Percentiles rank a stretch among this genome's conserved stretches.
These are phyloP conservation scores for Sarocladium oryzae DNA, from an alignment of 2,329 filamentous ascomycete genomes.

Conservation along the genomic window DNA sequence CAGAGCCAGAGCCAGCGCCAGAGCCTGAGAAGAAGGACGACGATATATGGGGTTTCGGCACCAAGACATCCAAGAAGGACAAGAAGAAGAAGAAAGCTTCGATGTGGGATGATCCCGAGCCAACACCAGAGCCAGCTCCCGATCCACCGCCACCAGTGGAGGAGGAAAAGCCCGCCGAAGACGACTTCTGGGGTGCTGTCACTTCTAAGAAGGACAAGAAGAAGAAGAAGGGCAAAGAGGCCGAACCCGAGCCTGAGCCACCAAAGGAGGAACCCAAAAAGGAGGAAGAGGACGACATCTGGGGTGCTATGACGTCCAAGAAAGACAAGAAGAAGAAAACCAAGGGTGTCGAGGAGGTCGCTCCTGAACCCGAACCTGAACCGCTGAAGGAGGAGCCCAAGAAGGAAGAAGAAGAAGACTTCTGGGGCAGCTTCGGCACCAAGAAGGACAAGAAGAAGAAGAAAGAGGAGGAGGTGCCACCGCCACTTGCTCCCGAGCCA, in stretches of 20 bases:
- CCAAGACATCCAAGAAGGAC: slow-evolving; percentile 17
- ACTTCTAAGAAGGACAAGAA: slow-evolving; percentile 26
- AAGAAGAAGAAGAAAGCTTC: slow-evolving; percentile 15
- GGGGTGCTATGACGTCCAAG: slow-evolving; percentile 20
- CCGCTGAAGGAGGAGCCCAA: slow-evolving; percentile 6
- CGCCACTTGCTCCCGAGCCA: slow-evolving; percentile 17
- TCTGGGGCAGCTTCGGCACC: slow-evolving; percentile 19
- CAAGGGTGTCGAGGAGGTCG: slow-evolving; percentile 7
- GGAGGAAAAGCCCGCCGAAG: slow-evolving; percentile 14
- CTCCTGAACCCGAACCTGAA: slow-evolving; percentile 12
- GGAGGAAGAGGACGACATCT: slow-evolving; percentile 16
- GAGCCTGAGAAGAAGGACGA: slow-evolving; percentile 23
- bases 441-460: slow-evolving; percentile 25
- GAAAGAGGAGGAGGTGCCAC: slow-evolving; percentile 15
- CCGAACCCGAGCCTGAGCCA: slow-evolving; percentile 13
- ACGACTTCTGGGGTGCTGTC: slow-evolving; percentile 16
- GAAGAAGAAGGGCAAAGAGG: slow-evolving; percentile 18
- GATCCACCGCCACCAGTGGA: slow-evolving; percentile 15
- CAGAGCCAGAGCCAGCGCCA: slow-evolving; percentile 15
- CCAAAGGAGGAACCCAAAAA: slow-evolving; percentile 12
- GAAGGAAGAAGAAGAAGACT: slow-evolving; percentile 16
- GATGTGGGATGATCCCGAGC: not conserved
- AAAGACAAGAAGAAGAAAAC: slow-evolving; percentile 26
- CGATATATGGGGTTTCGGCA: slow-evolving; percentile 23
- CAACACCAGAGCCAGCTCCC: slow-evolving; percentile 1